phyloP scores from a whole-genome alignment of 495 filamentous ascomycete species.

The Tuber borchii region DNA sequence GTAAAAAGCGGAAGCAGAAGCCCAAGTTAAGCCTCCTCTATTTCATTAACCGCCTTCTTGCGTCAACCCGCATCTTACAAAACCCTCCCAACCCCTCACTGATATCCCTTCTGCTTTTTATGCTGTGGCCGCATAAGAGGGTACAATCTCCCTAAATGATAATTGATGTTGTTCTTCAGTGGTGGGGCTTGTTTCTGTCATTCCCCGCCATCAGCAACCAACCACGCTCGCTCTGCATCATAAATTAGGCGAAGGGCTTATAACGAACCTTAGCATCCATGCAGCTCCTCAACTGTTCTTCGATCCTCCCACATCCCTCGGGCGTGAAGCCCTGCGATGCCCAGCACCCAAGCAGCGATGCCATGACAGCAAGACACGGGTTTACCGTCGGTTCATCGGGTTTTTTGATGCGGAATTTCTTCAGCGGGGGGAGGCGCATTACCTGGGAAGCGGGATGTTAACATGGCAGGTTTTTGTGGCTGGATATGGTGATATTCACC shows the following conservation, averaged over 20 bases:
- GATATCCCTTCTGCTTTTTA: constrained; percentile 57
- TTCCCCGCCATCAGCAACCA: background rate
- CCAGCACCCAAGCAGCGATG: constrained; percentile 87
- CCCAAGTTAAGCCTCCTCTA: background rate
- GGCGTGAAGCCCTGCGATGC: constrained; percentile 72
- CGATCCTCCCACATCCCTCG: constrained; percentile 70
- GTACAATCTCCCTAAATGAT: constrained; percentile 82
- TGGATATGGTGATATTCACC: constrained; percentile 6
- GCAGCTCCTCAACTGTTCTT: constrained; percentile 76
- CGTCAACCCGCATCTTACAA: constrained; percentile 9
- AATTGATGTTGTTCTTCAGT: constrained; percentile 85
- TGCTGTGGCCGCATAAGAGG: constrained; percentile 65
- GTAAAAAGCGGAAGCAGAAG: background rate
- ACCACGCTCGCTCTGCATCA: background rate
- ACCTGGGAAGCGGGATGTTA: constrained; percentile 15
- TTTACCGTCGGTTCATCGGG: constrained; percentile 70
- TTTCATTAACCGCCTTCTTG: background rate
- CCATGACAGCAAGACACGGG: constrained; percentile 79
- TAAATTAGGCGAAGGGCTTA: background rate
- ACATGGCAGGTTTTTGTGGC: background rate
- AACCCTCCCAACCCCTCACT: constrained; percentile 24
- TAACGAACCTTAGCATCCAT: constrained; percentile 75
- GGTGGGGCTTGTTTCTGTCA: constrained; percentile 56
- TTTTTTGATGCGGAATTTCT: constrained; percentile 71
- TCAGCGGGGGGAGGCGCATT: constrained; percentile 80